Base-by-base conservation (phyloP, 805 yeast genomes). In the Lipomyces yamadae region DNA sequence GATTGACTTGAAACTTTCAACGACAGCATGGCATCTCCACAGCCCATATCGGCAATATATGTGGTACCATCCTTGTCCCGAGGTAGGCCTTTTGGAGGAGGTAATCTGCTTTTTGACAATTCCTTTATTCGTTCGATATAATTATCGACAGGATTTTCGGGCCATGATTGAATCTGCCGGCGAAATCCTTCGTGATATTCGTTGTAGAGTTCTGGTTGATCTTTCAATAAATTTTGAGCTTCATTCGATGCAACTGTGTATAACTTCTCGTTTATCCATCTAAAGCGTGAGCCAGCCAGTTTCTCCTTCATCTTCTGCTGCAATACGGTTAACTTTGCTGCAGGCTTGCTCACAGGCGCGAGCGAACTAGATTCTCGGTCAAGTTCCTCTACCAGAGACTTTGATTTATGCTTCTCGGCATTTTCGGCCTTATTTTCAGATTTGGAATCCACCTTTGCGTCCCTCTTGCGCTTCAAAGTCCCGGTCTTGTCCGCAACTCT, bases 241-340 rank as follows among this genome's bases (percentile, higher is more conserved):
- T 85, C 86, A 5, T 85, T 86, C 0, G 98, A 93, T 0, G 88
- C 79, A 48, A 88, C 88, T 0, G 98, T 95, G 76, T 95, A 95
- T n/a, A 95, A 81, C 76, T 94, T 96, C 78, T 95, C 99, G 76
- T 95, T 95, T 76, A 95, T 95, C 98, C 98, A 95, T 77, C 99
- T 84, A 80, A 95, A 95, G 72, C 99, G 82, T 0, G 98, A 92
- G 0, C 99, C 99, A 1, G 96, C 86, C 54, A 95, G 83, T 76
- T 95, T 95, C 57, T 91, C 92, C 88, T 92, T 86, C 98, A 95
- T 94, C 75, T 95, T 95, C 74, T 90, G 90, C 78, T 95, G 99
- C 70, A 93, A 79, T 18, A 97, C 96, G 0, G 97, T 91, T 62
- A 93, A 79, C 57, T 87, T 56, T 50, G 48, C 52, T 18, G 39